phyloP scores from a whole-genome alignment of 495 filamentous ascomycete species.

The Endocarpon pusillum region DNA sequence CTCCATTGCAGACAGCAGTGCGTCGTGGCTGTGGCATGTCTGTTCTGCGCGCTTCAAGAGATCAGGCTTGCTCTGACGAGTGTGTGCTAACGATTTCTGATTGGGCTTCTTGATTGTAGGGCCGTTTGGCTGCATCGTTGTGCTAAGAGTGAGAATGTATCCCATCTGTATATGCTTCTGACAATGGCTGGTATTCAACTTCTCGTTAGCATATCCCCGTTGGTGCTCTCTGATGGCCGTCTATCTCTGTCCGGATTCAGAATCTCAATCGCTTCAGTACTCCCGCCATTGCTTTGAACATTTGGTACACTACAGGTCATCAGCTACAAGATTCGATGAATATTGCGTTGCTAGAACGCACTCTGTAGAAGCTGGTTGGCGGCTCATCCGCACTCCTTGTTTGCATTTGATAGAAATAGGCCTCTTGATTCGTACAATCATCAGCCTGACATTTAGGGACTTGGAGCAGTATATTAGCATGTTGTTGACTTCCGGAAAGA shows the following conservation, averaged over 20 bases:
- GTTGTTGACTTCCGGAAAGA: not conserved
- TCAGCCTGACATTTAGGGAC: constrained; percentile 65
- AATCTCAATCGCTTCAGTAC: constrained; percentile 1
- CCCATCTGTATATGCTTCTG: too few species aligned
- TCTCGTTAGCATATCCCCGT: too few species aligned
- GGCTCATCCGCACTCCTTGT: constrained; percentile 97
- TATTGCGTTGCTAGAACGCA: constrained; percentile 20
- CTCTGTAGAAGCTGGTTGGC: constrained; percentile 92
- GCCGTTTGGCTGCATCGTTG: too few species aligned
- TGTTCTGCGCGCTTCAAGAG: too few species aligned
- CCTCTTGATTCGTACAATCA: constrained; percentile 57
- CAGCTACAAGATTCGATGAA: constrained; percentile 12
- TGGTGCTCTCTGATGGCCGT: too few species aligned
- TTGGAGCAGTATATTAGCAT: constrained; percentile 1
- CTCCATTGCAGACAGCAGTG: too few species aligned
- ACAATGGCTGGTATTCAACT: too few species aligned
- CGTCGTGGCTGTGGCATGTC: too few species aligned
- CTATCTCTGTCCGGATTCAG: not conserved
- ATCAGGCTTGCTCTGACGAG: too few species aligned
- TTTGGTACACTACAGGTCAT: constrained; percentile 24
- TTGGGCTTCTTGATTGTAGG: too few species aligned
- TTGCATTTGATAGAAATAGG: constrained; percentile 91
- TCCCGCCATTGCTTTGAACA: constrained; percentile 30
- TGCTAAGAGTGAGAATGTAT: too few species aligned
- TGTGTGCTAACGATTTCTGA: too few species aligned